Conservation (phyloP, 495 filamentous ascomycete species). For the Cercophora newfieldiana region DNA sequence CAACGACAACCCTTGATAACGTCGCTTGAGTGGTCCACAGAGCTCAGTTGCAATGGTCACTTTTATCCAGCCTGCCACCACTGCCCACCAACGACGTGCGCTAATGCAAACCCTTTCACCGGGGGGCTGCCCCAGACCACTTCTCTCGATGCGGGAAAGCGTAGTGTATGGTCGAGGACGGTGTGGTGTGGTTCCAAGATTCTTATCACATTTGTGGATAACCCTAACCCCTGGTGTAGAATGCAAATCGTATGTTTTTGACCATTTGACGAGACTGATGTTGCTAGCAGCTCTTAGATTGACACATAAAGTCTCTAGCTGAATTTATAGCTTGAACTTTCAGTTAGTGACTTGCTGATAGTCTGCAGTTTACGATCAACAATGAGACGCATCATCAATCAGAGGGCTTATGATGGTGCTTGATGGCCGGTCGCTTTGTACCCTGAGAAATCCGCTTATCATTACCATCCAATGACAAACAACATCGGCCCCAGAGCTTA, state of each 20-base stretch:
- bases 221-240: not conserved
- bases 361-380: too few relatives aligned
- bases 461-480: not conserved
- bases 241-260: not conserved
- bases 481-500: not conserved
- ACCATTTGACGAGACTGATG: not conserved
- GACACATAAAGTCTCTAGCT: too few relatives aligned
- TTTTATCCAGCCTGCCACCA: not conserved
- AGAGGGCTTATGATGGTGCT: not conserved
- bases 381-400: not conserved
- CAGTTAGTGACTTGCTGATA: too few relatives aligned
- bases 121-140: not conserved
- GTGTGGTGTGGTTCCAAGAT: too few relatives aligned
- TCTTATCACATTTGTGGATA: not conserved
- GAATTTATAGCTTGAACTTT: too few relatives aligned
- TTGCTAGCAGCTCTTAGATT: too few relatives aligned
- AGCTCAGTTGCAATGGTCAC: constrained; percentile 11
- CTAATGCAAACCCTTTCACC: constrained; percentile 1
- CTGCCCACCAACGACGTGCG: not conserved
- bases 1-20: constrained; percentile 23
- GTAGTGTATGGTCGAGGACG: too few relatives aligned
- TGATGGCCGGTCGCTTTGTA: not conserved
- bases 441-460: not conserved
- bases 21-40: constrained; percentile 13
- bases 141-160: not conserved